Evolutionary conservation across 164 flowering plant genomes (phyloP), one percentile per base, ranked within the genome.

Genomic region (Magnolia sinica): DNA sequence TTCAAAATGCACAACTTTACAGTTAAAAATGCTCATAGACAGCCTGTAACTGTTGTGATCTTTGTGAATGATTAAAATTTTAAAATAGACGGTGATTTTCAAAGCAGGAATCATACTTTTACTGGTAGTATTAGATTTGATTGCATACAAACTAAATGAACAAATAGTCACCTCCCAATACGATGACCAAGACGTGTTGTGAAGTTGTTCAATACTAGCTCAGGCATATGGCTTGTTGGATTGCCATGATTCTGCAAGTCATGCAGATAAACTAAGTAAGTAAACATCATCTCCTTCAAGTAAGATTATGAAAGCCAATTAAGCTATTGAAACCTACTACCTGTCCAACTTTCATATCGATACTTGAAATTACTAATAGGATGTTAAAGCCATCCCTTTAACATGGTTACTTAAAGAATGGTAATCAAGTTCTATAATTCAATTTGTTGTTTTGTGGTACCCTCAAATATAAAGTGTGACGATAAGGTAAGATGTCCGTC

Each of bases 151-250:
- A 64, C 29, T 58, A 6, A 80, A 69, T 19, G 69, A 71, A 16
- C 18, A 76, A 50, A 63, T 23, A 27, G 11, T 18, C 64, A 95
- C 98, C 98, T 92, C 50, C 93, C 98, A 84, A 95, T 70, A 49
- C 98, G 97, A 87, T 87, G 92, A 73, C 99, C 99, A 74, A 92
- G 80, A 22, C 95, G 92, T 75, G 99, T 93, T 58, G 98, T 89
- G 76, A 95, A 95, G 83, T 92, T 93, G 70, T 63, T 92, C 65
- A 95, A 77, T 22, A 95, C 91, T 18, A 95, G 84, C 86, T 95
- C 97, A 31, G 98, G 99, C 79, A 70, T 58, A 69, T 95, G 99
- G 82, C 88, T 81, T 10, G 99, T 95, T 74, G 97, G 99, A 81
- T 90, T 93, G 73, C 99, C 98, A 87, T 95, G 99, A 87, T 90